These are phyloP conservation scores for Thraustochytrium sp. DNA, from an alignment of 352 stramenopile genomes.

Conservation along the genomic window DNA sequence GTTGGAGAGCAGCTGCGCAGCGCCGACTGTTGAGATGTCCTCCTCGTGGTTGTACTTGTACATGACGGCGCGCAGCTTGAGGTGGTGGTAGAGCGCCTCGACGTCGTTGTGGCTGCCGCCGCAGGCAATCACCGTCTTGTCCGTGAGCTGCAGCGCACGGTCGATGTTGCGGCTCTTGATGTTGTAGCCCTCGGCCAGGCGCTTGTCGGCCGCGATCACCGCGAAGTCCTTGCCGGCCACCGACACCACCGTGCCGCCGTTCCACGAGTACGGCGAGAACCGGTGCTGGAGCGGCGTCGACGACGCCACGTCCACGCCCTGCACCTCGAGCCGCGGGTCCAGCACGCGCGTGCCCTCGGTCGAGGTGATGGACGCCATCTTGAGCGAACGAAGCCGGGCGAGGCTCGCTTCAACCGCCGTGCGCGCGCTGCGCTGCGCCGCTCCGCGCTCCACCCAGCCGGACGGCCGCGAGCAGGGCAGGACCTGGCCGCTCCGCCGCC, in stretches of 20 bases:
- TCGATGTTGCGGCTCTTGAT: slow-evolving; percentile 90
- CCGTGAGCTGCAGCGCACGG: slow-evolving; percentile 54
- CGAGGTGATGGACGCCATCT: slow-evolving; percentile 22
- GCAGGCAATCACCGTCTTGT: slow-evolving; percentile 65
- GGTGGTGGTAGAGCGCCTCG: slow-evolving; percentile 60
- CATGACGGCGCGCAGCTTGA: slow-evolving; percentile 69
- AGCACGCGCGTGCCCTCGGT: not conserved
- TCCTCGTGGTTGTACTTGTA: slow-evolving; percentile 92
- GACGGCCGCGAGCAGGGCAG: too few species aligned
- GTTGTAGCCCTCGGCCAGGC: slow-evolving; percentile 91
- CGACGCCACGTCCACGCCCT: not conserved
- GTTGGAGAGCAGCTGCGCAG: slow-evolving; percentile 94
- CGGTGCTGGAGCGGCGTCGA: not conserved
- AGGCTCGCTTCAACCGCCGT: too few species aligned
- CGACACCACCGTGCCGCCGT: slow-evolving; percentile 65
- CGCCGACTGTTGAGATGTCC: slow-evolving; percentile 77
- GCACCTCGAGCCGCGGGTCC: not conserved
- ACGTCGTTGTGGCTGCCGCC: slow-evolving; percentile 76
- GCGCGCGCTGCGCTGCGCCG: too few species aligned
- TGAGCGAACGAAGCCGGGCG: too few species aligned
- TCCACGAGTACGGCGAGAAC: slow-evolving; percentile 39
- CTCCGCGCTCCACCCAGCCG: too few species aligned
- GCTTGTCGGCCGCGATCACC: slow-evolving; percentile 90
- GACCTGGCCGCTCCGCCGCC: too few species aligned
- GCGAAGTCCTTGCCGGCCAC: slow-evolving; percentile 92